Base-by-base conservation (phyloP, 441 rosid genomes). In the Theobroma grandiflorum region DNA sequence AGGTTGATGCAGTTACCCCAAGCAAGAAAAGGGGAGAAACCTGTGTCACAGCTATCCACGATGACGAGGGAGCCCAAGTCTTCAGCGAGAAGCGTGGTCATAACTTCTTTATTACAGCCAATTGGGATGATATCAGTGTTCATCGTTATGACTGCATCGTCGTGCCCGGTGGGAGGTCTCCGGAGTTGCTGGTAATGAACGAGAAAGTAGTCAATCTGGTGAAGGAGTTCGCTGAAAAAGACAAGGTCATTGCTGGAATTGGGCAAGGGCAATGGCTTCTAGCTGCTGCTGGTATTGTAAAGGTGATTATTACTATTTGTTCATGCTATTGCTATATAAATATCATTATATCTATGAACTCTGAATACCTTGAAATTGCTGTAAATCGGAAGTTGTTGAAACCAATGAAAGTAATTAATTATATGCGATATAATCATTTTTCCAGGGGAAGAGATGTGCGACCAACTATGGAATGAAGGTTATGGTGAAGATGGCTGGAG, bases 201-300 rank as follows among this genome's bases (percentile, higher is more conserved):
- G 78, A 81, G 38, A 87, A 86, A 4, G 90, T 83, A 9, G 53
- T 89, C 10, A 71, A 49, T 18, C 76, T 89, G 43, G 88, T 89
- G 50, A 85, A 55, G n/a, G 78, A 68, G 11, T 89, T 89, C 67
- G 83, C 65, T 7, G 86, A 81, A 63, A 83, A 84, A 45, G 87
- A 55, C 61, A 89, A 86, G 72, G 64, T 80, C 81, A 78, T 89
- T 72, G 91, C 83, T 52, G 83, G 89, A 53, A 74, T 87, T 58
- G 92, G 88, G 31, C 86, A 85, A 76, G 92, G 91, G 38, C 78
- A 74, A 55, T 88, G 89, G 92, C 82, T 86, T 6, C 84, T 88
- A 9, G 89, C 88, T 20, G 88, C 89, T 7, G 82, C 90, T 1
- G 84, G 85, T 0, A 80, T 75, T 81, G 87, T 88, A 12, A 81